Conservation (phyloP, 306 rosid genomes). For the Cicer yamashitae region DNA sequence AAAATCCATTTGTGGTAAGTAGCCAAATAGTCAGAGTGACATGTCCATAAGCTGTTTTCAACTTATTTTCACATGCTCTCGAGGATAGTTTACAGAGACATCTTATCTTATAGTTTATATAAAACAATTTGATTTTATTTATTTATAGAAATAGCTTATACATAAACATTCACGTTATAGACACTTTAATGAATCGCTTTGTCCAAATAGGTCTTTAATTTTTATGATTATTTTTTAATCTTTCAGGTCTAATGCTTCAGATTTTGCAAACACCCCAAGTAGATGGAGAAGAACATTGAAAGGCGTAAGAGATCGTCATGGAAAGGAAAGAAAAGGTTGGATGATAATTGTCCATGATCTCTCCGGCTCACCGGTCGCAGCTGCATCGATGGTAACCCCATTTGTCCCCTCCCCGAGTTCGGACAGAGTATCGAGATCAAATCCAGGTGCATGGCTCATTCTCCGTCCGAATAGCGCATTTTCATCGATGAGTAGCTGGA, state of each 20-base stretch:
- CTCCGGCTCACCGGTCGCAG: slow-evolving; percentile 88
- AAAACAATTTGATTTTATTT: too few relatives aligned
- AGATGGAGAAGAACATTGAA: slow-evolving; percentile 72
- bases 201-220: too few relatives aligned
- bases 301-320: slow-evolving; percentile 59
- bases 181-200: too few relatives aligned
- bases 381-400: slow-evolving; percentile 92
- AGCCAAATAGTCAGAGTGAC: too few relatives aligned
- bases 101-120: too few relatives aligned
- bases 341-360: slow-evolving; percentile 88
- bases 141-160: too few relatives aligned
- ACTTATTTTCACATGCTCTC: too few relatives aligned
- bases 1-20: too few relatives aligned
- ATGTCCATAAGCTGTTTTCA: too few relatives aligned
- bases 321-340: slow-evolving; percentile 95
- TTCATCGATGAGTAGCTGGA: slow-evolving; percentile 70
- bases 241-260: slow-evolving; percentile 66
- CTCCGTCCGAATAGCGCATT: slow-evolving; percentile 77
- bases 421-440: slow-evolving; percentile 82
- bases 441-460: slow-evolving; percentile 95
- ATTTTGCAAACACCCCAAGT: slow-evolving; percentile 56
- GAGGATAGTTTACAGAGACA: too few relatives aligned
- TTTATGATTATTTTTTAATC: background rate
- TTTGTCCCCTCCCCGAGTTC: slow-evolving; percentile 89
- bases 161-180: too few relatives aligned